phyloP scores from a whole-genome alignment of 1,139 yeast species.

The Ashbya aceris region DNA sequence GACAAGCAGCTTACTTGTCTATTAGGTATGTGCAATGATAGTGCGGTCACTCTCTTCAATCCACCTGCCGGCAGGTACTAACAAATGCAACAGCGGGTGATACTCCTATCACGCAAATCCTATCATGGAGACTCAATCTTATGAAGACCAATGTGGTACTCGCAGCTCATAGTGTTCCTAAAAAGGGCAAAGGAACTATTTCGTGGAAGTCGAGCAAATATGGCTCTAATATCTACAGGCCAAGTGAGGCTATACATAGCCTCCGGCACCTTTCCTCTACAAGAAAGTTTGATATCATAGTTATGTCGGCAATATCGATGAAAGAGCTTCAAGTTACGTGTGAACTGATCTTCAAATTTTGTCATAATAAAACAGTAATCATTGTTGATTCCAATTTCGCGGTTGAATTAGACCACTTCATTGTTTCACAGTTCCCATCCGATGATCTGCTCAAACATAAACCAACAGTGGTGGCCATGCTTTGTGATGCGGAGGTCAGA shows the following conservation, averaged over 20 bases:
- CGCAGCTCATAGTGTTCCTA: constrained; percentile 3
- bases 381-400: constrained; percentile 24
- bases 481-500: constrained; percentile 24
- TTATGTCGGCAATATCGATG: constrained; percentile 22
- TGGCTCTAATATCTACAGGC: constrained; percentile 26
- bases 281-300: constrained; percentile 18
- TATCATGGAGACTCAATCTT: constrained; percentile 27
- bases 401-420: constrained; percentile 20
- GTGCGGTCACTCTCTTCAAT: background rate
- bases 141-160: constrained; percentile 9
- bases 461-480: constrained; percentile 17
- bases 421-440: constrained; percentile 6
- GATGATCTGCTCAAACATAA: background rate
- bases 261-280: constrained; percentile 8
- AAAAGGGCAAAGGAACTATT: constrained; percentile 17
- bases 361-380: constrained; percentile 15
- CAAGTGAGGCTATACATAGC: constrained; percentile 23
- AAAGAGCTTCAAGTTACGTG: constrained; percentile 17
- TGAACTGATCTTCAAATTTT: constrained; percentile 12
- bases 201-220: constrained; percentile 27
- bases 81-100: constrained; percentile 21
- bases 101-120: constrained; percentile 24
- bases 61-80: background rate
- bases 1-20: constrained; percentile 14
- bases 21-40: constrained; percentile 11